Conservation (phyloP, 225 moss, liverwort and hornwort genomes). For the Rhytidiadelphus loreus region DNA sequence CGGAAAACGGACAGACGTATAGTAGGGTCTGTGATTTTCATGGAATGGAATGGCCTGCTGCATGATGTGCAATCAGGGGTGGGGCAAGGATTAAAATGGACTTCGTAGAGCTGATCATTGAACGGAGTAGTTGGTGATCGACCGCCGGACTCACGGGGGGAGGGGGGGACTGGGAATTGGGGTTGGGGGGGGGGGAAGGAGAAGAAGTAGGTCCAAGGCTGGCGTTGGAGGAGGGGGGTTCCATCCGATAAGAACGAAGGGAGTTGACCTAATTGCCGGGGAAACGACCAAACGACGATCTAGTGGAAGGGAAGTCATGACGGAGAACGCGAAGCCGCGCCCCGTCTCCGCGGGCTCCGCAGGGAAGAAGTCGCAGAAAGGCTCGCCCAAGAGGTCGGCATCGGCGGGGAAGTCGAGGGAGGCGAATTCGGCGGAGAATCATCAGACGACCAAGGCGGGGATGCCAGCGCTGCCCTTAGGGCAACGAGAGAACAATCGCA, state of each 20-base stretch:
- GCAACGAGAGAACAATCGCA: conserved; percentile 42
- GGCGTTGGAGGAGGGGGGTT: background rate
- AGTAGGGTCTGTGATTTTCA: background rate
- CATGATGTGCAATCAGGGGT: background rate
- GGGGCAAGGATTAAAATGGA: background rate
- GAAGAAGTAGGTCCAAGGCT: background rate
- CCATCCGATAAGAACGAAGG: background rate
- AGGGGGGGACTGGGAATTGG: background rate
- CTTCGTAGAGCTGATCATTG: background rate
- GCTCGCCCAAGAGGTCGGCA: background rate
- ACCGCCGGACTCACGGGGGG: background rate
- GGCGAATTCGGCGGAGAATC: background rate
- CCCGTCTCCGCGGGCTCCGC: background rate
- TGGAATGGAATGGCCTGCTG: background rate
- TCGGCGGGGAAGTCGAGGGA: conserved; percentile 3
- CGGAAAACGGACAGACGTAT: background rate
- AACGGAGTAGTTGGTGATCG: background rate
- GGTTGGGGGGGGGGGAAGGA: background rate
- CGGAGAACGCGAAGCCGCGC: conserved; percentile 9
- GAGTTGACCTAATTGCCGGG: background rate
- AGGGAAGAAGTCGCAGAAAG: background rate
- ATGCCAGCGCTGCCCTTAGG: conserved; percentile 8
- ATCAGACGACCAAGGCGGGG: background rate
- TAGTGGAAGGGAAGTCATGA: conserved; percentile 2
- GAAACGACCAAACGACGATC: background rate